phyloP scores from a whole-genome alignment of 768 basidiomycete species.

The Pholiota microspora region DNA sequence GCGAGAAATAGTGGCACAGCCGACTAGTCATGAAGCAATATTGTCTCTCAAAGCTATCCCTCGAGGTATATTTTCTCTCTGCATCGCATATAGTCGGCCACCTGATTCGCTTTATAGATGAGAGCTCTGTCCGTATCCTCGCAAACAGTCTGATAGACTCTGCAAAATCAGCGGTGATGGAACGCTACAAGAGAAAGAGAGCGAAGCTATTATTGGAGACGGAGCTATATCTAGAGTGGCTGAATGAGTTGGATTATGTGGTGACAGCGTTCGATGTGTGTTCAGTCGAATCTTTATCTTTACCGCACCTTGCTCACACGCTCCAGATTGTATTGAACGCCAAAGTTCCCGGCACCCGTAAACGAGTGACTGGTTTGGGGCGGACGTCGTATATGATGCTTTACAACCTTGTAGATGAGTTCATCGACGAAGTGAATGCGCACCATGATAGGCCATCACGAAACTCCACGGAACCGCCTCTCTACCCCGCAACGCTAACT shows the following conservation, averaged over 20 bases:
- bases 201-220: slow-evolving; percentile 34
- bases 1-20: slow-evolving; percentile 16
- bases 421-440: slow-evolving; percentile 41
- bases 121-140: slow-evolving; percentile 13
- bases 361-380: slow-evolving; percentile 35
- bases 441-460: slow-evolving; percentile 42
- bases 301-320: not conserved
- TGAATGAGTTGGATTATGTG: slow-evolving; percentile 37
- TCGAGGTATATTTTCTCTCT: slow-evolving; percentile 16
- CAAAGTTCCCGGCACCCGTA: slow-evolving; percentile 35
- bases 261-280: slow-evolving; percentile 36
- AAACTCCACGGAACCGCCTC: slow-evolving; percentile 22
- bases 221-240: slow-evolving; percentile 42
- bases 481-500: slow-evolving; percentile 38
- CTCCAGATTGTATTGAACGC: slow-evolving; percentile 34
- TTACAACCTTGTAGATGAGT: slow-evolving; percentile 41
- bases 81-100: not conserved
- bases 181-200: slow-evolving; percentile 23
- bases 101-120: slow-evolving; percentile 12
- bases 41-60: slow-evolving; percentile 24
- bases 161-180: slow-evolving; percentile 30
- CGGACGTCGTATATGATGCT: slow-evolving; percentile 38
- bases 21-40: slow-evolving; percentile 17
- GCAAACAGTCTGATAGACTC: slow-evolving; percentile 31
- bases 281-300: not conserved